phyloP scores from a whole-genome alignment of 805 yeast species.

The Myxozyma melibiosi region DNA sequence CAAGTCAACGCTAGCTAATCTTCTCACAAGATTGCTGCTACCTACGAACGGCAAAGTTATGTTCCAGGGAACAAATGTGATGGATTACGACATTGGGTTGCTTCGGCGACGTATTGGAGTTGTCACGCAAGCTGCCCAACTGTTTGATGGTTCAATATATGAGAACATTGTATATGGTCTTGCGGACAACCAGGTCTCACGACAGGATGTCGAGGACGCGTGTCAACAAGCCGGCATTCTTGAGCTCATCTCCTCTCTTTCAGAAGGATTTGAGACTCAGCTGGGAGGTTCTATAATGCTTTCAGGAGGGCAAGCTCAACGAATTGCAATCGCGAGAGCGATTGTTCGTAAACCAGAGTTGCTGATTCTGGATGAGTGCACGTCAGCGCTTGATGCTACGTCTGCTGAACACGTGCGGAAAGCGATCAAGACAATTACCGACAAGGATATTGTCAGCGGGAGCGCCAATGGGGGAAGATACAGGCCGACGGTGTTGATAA shows the following conservation, averaged over 20 bases:
- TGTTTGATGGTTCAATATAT: constrained; percentile 71
- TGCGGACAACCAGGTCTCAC: background rate
- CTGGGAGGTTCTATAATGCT: constrained; percentile 57
- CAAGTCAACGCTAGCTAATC: constrained; percentile 70
- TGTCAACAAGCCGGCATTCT: constrained; percentile 54
- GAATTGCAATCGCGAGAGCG: constrained; percentile 83
- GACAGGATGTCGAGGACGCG: constrained; percentile 42
- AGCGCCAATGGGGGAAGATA: background rate
- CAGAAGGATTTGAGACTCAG: constrained; percentile 60
- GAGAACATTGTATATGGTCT: constrained; percentile 73
- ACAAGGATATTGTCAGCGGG: constrained; percentile 6
- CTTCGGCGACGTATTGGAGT: constrained; percentile 61
- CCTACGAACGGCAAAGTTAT: constrained; percentile 47
- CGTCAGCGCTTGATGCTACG: constrained; percentile 78
- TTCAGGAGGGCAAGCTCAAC: constrained; percentile 91
- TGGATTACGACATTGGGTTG: constrained; percentile 47
- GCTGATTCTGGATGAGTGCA: constrained; percentile 78
- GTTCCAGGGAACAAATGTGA: constrained; percentile 50
- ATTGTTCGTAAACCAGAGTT: constrained; percentile 67
- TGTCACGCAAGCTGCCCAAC: constrained; percentile 72
- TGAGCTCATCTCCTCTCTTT: constrained; percentile 57
- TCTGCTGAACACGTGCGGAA: constrained; percentile 56
- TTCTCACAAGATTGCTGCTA: constrained; percentile 59
- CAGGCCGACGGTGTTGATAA: constrained; percentile 51
- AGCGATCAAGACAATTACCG: constrained; percentile 47